Percentiles rank a stretch among this genome's conserved stretches.
Conservation (phyloP, 352 stramenopile genomes). For the Pythium utonaiense region DNA sequence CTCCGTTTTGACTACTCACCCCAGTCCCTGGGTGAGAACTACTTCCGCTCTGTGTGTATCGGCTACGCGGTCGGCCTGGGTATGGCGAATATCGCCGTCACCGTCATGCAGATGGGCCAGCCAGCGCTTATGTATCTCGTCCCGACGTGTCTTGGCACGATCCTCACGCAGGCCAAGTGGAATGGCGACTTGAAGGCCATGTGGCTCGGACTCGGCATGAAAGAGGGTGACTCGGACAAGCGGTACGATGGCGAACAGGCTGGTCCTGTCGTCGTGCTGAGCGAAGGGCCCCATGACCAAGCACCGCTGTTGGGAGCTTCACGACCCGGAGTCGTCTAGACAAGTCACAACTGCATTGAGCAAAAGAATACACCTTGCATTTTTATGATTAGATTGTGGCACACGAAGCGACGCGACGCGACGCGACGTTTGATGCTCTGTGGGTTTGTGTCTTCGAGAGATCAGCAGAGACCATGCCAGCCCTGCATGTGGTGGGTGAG, state of each 20-base stretch:
- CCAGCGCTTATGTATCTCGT: constrained; percentile 96
- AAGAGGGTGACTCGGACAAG: constrained; percentile 10
- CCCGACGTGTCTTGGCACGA: constrained; percentile 85
- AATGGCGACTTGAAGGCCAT: constrained; percentile 76
- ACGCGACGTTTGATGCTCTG: constrained; percentile 1
- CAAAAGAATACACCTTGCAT: not conserved
- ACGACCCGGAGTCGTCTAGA: not conserved
- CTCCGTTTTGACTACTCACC: constrained; percentile 87
- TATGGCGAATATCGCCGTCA: constrained; percentile 93
- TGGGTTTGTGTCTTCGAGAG: no score
- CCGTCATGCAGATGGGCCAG: constrained; percentile 92
- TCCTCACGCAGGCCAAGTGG: constrained; percentile 54
- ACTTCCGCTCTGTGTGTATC: constrained; percentile 87
- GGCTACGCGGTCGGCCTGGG: constrained; percentile 91
- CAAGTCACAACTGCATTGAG: not conserved
- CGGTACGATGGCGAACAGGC: not conserved
- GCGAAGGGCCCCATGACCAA: constrained; percentile 13
- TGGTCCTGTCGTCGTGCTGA: not conserved
- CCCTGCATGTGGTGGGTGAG: constrained; percentile 44
- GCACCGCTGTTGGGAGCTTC: constrained; percentile 11
- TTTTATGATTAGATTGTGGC: not conserved
- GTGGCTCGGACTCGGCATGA: constrained; percentile 37
- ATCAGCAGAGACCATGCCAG: constrained; percentile 28
- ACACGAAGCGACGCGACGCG: constrained; percentile 7
- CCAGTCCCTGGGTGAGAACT: constrained; percentile 43